These are phyloP conservation scores for Alloteropsis semialata DNA, from an alignment of 176 grass and related monocot genomes.

Conservation along the genomic window DNA sequence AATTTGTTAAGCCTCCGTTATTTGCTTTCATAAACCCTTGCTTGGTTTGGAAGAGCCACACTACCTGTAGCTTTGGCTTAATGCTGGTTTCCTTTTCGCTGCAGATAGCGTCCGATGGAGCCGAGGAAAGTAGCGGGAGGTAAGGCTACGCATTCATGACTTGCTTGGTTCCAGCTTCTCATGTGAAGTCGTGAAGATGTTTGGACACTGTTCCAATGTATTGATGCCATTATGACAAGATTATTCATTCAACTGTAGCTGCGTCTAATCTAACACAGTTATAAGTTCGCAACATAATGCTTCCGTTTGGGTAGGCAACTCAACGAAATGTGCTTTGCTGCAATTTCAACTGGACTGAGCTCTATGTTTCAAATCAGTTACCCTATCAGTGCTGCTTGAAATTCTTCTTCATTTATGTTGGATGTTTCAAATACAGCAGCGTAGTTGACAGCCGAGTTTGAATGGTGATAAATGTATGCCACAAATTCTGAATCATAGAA, in stretches of 20 bases:
- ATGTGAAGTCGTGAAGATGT: too few species aligned
- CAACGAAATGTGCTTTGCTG: background rate
- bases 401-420: background rate
- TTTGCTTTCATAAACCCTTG: conserved; percentile 7
- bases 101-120: conserved; percentile 16
- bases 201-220: background rate
- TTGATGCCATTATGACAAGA: background rate
- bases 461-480: background rate
- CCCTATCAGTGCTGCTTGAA: background rate
- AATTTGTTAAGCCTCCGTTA: background rate
- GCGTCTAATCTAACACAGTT: background rate
- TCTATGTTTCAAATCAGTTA: background rate
- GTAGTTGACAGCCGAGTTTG: conserved; percentile 11
- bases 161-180: background rate
- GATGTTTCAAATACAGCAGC: background rate
- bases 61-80: background rate
- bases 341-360: background rate
- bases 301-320: background rate
- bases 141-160: conserved; percentile 18
- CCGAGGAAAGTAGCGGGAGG: conserved; percentile 32
- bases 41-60: background rate
- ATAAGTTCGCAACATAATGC: background rate
- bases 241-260: conserved; percentile 8
- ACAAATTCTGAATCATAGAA: background rate
- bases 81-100: background rate